Percentiles rank a stretch among this genome's conserved stretches.
phyloP scores from a whole-genome alignment of 2,329 filamentous ascomycete species.

The Leptographium radiaticola region DNA sequence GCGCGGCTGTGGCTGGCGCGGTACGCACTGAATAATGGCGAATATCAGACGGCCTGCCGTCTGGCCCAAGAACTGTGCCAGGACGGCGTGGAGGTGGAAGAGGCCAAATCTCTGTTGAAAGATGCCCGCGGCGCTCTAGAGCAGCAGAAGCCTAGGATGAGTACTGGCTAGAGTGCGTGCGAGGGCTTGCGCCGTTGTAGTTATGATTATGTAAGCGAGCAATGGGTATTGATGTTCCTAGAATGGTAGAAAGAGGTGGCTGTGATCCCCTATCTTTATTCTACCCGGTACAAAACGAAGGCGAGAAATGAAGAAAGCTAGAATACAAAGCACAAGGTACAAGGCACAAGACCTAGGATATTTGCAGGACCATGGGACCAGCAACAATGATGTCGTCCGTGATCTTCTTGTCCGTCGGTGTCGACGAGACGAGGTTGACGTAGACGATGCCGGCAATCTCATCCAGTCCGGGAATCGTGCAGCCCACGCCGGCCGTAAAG shows the following conservation, averaged over 20 bases:
- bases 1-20: slow-evolving; percentile 88
- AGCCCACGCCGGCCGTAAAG: slow-evolving; percentile 40
- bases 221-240: too few species aligned
- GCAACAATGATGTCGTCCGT: slow-evolving; percentile 53
- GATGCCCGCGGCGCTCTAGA: slow-evolving; percentile 73
- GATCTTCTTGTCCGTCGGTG: slow-evolving; percentile 35
- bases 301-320: too few species aligned
- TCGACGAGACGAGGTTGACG: slow-evolving; percentile 47
- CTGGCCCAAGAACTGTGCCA: slow-evolving; percentile 86
- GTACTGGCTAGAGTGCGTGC: background rate
- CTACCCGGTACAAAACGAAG: too few species aligned
- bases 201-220: too few species aligned
- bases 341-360: slow-evolving; percentile 22
- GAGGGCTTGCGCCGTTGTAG: background rate
- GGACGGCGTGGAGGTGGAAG: slow-evolving; percentile 91
- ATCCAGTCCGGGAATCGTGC: slow-evolving; percentile 42
- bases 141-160: background rate
- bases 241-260: too few species aligned
- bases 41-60: slow-evolving; percentile 64
- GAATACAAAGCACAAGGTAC: too few species aligned
- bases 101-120: slow-evolving; percentile 83
- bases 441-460: slow-evolving; percentile 51
- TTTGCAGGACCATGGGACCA: slow-evolving; percentile 45
- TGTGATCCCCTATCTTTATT: too few species aligned
- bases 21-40: slow-evolving; percentile 61